Evolutionary conservation across 306 rosid species (phyloP).

Genomic region (Fragaria ananassa): DNA sequence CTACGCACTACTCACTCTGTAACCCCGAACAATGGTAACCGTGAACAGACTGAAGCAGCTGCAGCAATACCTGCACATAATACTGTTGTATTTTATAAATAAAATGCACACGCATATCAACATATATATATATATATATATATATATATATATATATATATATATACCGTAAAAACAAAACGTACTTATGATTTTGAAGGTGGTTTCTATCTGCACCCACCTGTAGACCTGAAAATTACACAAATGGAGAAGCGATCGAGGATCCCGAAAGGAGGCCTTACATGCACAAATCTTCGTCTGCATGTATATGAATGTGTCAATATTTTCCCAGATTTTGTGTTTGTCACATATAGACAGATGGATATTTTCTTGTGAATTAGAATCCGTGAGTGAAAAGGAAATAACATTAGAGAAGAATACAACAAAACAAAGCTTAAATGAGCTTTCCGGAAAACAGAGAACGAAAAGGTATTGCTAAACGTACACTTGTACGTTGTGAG

Average conservation of each 20-base stretch:
- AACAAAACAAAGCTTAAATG: background rate
- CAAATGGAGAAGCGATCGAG: background rate
- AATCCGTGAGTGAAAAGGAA: conserved; percentile 6
- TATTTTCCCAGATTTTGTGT: background rate
- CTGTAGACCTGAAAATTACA: background rate
- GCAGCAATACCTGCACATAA: background rate
- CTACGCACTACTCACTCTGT: background rate
- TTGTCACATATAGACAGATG: background rate
- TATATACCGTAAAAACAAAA: background rate
- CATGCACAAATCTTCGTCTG: background rate
- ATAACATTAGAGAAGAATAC: background rate
- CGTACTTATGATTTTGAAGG: background rate
- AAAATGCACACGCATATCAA: background rate
- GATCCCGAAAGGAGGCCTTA: background rate
- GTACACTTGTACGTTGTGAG: background rate
- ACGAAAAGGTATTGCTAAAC: background rate
- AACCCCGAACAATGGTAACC: background rate
- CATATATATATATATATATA: background rate
- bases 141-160: no score
- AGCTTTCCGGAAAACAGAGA: background rate
- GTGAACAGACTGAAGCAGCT: background rate
- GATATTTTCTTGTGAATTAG: background rate
- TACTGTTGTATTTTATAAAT: background rate
- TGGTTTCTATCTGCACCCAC: background rate
- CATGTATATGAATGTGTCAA: background rate